These are phyloP conservation scores for Lentinula novae-zelandiae DNA, from an alignment of 1,284 basidiomycete genomes.

Conservation along the genomic window DNA sequence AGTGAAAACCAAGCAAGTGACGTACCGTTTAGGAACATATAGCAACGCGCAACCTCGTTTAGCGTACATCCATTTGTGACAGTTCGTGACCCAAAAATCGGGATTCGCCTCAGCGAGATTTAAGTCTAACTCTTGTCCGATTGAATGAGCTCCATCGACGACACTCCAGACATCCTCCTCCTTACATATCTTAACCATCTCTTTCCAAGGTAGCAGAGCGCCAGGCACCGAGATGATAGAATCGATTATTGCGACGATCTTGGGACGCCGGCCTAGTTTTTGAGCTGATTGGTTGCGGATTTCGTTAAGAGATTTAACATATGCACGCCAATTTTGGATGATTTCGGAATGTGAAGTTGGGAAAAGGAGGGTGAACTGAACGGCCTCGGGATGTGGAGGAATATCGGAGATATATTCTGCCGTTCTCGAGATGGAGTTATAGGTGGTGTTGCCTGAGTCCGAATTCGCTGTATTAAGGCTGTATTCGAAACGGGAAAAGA, in stretches of 20 bases:
- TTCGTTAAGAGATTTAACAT: slow-evolving; percentile 23
- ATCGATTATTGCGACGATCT: slow-evolving; percentile 76
- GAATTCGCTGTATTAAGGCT: background rate
- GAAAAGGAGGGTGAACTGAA: slow-evolving; percentile 52
- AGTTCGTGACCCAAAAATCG: slow-evolving; percentile 81
- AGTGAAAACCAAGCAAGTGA: background rate
- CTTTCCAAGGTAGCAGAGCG: slow-evolving; percentile 75
- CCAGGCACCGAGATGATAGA: slow-evolving; percentile 72
- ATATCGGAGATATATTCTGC: slow-evolving; percentile 60
- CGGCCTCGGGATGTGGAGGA: slow-evolving; percentile 47
- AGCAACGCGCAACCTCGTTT: slow-evolving; percentile 72
- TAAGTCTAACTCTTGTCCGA: slow-evolving; percentile 59
- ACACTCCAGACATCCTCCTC: slow-evolving; percentile 68
- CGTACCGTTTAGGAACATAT: slow-evolving; percentile 74
- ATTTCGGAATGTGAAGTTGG: slow-evolving; percentile 65
- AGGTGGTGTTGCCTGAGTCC: slow-evolving; percentile 59
- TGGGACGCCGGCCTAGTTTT: slow-evolving; percentile 23
- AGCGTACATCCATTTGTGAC: slow-evolving; percentile 82
- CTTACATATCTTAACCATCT: slow-evolving; percentile 65
- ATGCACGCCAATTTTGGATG: slow-evolving; percentile 47
- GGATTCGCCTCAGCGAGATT: slow-evolving; percentile 58
- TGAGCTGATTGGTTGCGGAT: background rate
- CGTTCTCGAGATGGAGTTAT: slow-evolving; percentile 55
- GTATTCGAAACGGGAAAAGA: background rate
- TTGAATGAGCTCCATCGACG: slow-evolving; percentile 83